A percentile compares a stretch with the other conserved stretches of the same genome.
Evolutionary conservation across 805 yeast genomes (phyloP).

Genomic region (Nakazawaea ernobii): DNA sequence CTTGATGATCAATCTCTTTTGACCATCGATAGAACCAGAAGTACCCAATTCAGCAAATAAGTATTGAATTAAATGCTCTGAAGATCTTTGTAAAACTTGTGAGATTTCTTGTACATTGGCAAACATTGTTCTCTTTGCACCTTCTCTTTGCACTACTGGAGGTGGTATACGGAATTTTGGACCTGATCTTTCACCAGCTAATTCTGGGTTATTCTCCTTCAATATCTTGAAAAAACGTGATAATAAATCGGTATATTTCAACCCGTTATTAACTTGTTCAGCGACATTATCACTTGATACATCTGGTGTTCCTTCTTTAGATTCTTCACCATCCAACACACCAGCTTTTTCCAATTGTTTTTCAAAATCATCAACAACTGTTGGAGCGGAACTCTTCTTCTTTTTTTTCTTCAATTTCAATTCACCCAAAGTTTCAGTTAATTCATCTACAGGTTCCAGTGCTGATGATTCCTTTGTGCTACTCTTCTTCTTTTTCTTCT

Average conservation of each 20-base stretch:
- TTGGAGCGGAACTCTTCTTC: slow-evolving; percentile 52
- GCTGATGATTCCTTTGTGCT: slow-evolving; percentile 28
- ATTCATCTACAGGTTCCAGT: slow-evolving; percentile 29
- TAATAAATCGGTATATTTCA: slow-evolving; percentile 72
- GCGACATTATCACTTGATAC: slow-evolving; percentile 23
- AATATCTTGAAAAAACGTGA: slow-evolving; percentile 81
- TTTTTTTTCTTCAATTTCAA: slow-evolving; percentile 79
- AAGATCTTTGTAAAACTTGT: slow-evolving; percentile 89
- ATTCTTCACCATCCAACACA: slow-evolving; percentile 44
- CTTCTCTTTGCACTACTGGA: slow-evolving; percentile 95
- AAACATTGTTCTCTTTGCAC: slow-evolving; percentile 92
- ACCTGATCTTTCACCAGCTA: slow-evolving; percentile 93
- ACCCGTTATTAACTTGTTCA: slow-evolving; percentile 41
- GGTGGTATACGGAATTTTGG: slow-evolving; percentile 96
- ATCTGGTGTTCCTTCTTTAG: slow-evolving; percentile 25
- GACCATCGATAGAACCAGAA: slow-evolving; percentile 98
- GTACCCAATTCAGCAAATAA: slow-evolving; percentile 99
- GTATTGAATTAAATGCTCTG: slow-evolving; percentile 95
- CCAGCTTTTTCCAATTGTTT: slow-evolving; percentile 89
- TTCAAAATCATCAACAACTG: slow-evolving; percentile 76
- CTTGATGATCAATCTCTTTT: slow-evolving; percentile 91
- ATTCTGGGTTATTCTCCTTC: slow-evolving; percentile 93
- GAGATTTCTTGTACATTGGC: slow-evolving; percentile 95
- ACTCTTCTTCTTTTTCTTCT: slow-evolving; percentile 77
- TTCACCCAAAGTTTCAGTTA: slow-evolving; percentile 63